Evolutionary conservation across 2,329 filamentous ascomycete genomes (phyloP), one percentile per base, ranked within the genome.

Genomic region (Cryoendolithus antarcticus): DNA sequence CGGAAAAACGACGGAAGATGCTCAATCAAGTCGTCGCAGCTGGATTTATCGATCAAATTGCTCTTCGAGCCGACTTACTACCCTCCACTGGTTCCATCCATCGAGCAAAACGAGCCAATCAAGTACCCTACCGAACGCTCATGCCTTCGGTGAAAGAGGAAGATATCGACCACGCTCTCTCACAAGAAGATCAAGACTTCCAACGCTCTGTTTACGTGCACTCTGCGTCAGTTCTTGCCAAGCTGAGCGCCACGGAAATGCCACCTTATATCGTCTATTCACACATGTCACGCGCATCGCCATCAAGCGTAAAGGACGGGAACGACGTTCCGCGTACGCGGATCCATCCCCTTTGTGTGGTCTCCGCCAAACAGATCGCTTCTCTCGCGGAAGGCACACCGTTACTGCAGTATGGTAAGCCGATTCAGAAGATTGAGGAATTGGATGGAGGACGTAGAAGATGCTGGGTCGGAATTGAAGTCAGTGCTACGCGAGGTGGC

Each of bases 31-130:
- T 96, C 64, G 78, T 85, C 13, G 85, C 89, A 0, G 82, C 86
- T 0, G 91, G 89, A 1, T 96, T 95, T 64, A 77, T 96, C 53
- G 91, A 98, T 61, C 83, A 95, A 50, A 74, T 98, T 31, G 91
- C 91, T 34, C 86, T 96, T 50, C 83, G 91, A 44, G 85, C 84
- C 3, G 89, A 98, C 59, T 67, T 86, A n/a, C 72, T 85, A 7
- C 46, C 33, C 2, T 40, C 44, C 1, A 72, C 71, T 9, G 82
- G 84, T 1, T 34, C 43, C 38, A 62, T 69, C 34, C 71, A 80
- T 11, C 85, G 82, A 45, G 84, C 88, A 0, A 77, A 76, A 37
- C 76, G 86, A n/a, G 83, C 88, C 2, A 93, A 91, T 47, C 86
- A 96, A 50, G 83, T 96, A 2, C 83, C 89, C 0, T 98, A 96